Conservation (phyloP, 495 filamentous ascomycete genomes). For the Bombardia bombarda region DNA sequence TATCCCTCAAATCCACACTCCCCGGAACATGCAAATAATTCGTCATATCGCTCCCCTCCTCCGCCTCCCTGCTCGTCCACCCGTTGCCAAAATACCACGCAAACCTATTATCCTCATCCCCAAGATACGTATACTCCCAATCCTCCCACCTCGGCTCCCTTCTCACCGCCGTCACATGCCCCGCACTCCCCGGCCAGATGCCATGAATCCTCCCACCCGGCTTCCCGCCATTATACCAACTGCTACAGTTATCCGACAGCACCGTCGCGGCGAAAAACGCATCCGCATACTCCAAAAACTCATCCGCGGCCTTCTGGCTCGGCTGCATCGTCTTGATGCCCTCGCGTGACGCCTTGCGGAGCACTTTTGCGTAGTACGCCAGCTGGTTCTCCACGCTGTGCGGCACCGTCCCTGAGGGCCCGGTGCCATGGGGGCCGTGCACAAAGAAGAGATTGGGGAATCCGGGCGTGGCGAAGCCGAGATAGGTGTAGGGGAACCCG, state of each 20-base stretch:
- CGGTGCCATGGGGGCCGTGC: conserved; percentile 46
- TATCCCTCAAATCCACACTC: conserved; percentile 26
- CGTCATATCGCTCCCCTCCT: conserved; percentile 29
- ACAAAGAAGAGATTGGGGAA: conserved; percentile 61
- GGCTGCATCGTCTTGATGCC: conserved; percentile 54
- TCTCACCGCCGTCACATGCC: conserved; percentile 47
- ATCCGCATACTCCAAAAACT: conserved; percentile 55
- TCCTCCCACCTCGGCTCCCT: conserved; percentile 64
- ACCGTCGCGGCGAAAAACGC: conserved; percentile 55
- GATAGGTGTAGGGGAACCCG: conserved; percentile 58
- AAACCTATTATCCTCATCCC: conserved; percentile 32
- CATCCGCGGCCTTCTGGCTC: conserved; percentile 46
- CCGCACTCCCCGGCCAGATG: conserved; percentile 58
- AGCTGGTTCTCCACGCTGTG: conserved; percentile 48
- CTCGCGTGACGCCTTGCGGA: conserved; percentile 56
- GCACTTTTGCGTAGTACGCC: conserved; percentile 52
- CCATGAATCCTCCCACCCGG: conserved; percentile 52
- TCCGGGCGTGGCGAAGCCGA: conserved; percentile 51
- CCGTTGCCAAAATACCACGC: conserved; percentile 39
- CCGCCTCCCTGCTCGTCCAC: conserved; percentile 31
- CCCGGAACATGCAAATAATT: conserved; percentile 28
- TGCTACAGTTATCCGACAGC: conserved; percentile 54
- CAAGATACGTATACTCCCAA: conserved; percentile 55
- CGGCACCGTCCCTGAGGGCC: conserved; percentile 46
- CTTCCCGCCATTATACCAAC: conserved; percentile 60